Base-by-base conservation (phyloP, 2,329 filamentous ascomycete genomes). In the Fusarium luffae region DNA sequence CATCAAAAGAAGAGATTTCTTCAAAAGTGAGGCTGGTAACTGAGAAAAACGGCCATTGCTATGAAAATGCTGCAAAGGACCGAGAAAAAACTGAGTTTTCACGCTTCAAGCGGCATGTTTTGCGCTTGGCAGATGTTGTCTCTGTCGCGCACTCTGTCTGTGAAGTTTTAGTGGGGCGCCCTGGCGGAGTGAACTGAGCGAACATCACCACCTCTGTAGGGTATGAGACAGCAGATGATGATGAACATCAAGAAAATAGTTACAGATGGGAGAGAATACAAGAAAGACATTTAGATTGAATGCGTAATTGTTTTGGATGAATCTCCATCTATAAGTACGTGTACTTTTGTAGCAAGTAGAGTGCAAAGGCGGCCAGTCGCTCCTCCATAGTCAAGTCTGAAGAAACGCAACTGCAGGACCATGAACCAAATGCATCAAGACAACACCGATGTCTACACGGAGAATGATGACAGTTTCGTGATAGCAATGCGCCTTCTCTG, bases 391-490 rank as follows among this genome's bases (percentile, higher is more conserved):
- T n/a, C 1, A n/a, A n/a, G 34, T 1, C 11, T 10, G 4, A 18
- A 11, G 18, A 3, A 1, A n/a, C 11, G 16, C 34, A n/a, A 11
- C 5, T 4, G 5, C 9, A 37, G 6, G 16, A 37, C 11, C 3
- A n/a, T 4, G 16, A 11, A 37, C 5, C 34, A 7, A 3, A 5
- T 37, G 11, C 5, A n/a, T 5, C 5, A 4, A n/a, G 3, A 7
- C 18, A 37, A n/a, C 10, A n/a, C 4, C 18, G 6, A 4, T 1
- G 18, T 37, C 9, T 18, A 2, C 3, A 12, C 1, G 5, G 1
- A 27, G 10, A 27, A 27, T 3, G 12, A 28, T 2, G 11, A 4
- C 11, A 28, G 10, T 27, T 27, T 27, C 16, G 16, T 5, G 9
- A 11, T 4, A 18, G 3, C 9, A 37, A 12, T 12, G 10, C 10